phyloP scores from a whole-genome alignment of 108 stramenopile genomes.

The Conticribra weissflogii region DNA sequence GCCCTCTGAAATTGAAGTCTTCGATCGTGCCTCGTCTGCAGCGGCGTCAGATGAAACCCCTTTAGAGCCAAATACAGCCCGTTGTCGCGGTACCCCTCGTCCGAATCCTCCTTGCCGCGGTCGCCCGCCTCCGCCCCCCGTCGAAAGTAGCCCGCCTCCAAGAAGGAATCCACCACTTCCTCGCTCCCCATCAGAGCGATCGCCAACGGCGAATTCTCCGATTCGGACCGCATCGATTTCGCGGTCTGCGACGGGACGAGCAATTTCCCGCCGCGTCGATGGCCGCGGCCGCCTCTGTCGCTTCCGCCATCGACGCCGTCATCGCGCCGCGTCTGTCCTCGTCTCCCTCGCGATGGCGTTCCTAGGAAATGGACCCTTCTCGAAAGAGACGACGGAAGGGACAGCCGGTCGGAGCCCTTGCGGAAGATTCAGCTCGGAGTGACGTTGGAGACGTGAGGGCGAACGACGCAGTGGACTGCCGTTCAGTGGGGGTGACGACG shows the following conservation, averaged over 20 bases:
- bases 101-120: background rate
- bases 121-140: too few relatives aligned
- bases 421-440: too few relatives aligned
- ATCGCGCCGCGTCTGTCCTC: too few relatives aligned
- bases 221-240: conserved; percentile 16
- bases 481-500: background rate
- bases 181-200: conserved; percentile 9
- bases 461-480: background rate
- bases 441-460: too few relatives aligned
- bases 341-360: too few relatives aligned
- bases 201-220: conserved; percentile 28
- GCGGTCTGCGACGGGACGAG: conserved; percentile 16
- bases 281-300: too few relatives aligned
- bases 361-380: too few relatives aligned
- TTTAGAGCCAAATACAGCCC: background rate
- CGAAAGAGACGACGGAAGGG: too few relatives aligned
- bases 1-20: conserved; percentile 9
- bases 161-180: conserved; percentile 6
- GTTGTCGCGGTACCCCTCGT: background rate
- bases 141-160: background rate
- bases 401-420: too few relatives aligned
- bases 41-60: conserved; percentile 2
- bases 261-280: background rate
- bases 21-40: background rate
- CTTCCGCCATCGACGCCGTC: too few relatives aligned